phyloP scores from a whole-genome alignment of 1,284 basidiomycete genomes.

The Melampsora abietis-canadensis region DNA sequence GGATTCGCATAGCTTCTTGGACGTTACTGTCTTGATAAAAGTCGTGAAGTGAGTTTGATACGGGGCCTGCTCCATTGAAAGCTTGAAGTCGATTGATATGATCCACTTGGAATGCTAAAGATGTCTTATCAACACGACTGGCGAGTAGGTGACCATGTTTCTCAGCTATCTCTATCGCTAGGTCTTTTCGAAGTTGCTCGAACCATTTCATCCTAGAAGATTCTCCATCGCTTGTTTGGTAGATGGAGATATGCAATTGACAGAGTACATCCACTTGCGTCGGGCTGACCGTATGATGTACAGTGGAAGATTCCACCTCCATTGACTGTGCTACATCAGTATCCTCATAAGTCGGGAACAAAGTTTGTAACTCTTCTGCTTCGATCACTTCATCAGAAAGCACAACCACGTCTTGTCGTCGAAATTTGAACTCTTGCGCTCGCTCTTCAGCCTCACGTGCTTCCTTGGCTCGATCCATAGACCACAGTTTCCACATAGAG shows the following conservation, averaged over 20 bases:
- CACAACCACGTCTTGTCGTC: slow-evolving; percentile 62
- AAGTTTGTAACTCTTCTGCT: slow-evolving; percentile 48
- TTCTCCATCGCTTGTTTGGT: background rate
- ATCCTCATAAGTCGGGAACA: slow-evolving; percentile 54
- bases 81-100: slow-evolving; percentile 19
- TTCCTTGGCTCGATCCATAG: slow-evolving; percentile 70
- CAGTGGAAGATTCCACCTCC: background rate
- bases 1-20: slow-evolving; percentile 20
- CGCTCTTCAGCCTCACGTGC: slow-evolving; percentile 65
- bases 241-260: slow-evolving; percentile 28
- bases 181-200: slow-evolving; percentile 24
- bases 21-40: slow-evolving; percentile 39
- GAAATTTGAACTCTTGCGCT: slow-evolving; percentile 74
- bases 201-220: slow-evolving; percentile 6
- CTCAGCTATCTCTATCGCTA: slow-evolving; percentile 19
- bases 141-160: slow-evolving; percentile 22
- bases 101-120: slow-evolving; percentile 23
- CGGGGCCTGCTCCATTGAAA: background rate
- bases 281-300: slow-evolving; percentile 1
- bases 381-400: slow-evolving; percentile 63
- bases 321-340: slow-evolving; percentile 45
- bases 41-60: background rate
- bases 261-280: slow-evolving; percentile 14
- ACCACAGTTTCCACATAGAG: slow-evolving; percentile 74
- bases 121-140: slow-evolving; percentile 16